Percentiles rank a stretch among this genome's conserved stretches.
Conservation (phyloP, 441 rosid species). For the Gossypium schwendimanii region DNA sequence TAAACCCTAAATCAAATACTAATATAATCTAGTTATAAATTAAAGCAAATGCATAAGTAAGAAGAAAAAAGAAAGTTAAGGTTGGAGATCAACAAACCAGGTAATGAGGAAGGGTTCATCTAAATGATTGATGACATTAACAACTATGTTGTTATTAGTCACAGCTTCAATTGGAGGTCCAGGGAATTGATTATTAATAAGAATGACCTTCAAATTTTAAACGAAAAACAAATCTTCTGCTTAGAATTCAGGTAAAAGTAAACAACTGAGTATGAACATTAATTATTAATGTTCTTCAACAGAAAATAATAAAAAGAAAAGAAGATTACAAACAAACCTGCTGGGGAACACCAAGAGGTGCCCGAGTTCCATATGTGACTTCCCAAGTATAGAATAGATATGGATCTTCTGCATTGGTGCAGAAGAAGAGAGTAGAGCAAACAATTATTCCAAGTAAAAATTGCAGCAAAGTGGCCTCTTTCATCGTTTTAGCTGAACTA, state of each 20-base stretch:
- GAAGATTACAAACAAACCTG: slow-evolving; percentile 23
- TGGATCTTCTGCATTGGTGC: slow-evolving; percentile 37
- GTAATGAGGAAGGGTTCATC: slow-evolving; percentile 72
- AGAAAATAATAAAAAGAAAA: no score
- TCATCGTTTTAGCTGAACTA: not conserved
- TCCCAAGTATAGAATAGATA: slow-evolving; percentile 39
- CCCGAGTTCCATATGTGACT: slow-evolving; percentile 37
- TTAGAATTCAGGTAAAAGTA: not conserved
- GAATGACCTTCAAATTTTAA: slow-evolving; percentile 45
- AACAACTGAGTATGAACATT: not conserved
- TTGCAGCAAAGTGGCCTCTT: not conserved
- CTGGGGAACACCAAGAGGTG: slow-evolving; percentile 39
- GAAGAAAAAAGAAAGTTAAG: no score
- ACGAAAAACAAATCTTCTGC: not conserved
- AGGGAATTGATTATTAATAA: slow-evolving; percentile 70
- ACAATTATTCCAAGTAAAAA: slow-evolving; percentile 26
- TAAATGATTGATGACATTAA: slow-evolving; percentile 52
- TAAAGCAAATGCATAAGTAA: no score
- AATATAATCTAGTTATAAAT: no score
- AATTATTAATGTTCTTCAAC: no score
- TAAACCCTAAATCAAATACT: no score
- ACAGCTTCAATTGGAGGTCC: slow-evolving; percentile 64
- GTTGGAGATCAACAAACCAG: slow-evolving; percentile 51
- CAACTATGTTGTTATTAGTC: slow-evolving; percentile 62
- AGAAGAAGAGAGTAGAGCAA: slow-evolving; percentile 15